Conservation (phyloP, 371 early-diverging fungal genomes). For the Blyttiomyces sp. region DNA sequence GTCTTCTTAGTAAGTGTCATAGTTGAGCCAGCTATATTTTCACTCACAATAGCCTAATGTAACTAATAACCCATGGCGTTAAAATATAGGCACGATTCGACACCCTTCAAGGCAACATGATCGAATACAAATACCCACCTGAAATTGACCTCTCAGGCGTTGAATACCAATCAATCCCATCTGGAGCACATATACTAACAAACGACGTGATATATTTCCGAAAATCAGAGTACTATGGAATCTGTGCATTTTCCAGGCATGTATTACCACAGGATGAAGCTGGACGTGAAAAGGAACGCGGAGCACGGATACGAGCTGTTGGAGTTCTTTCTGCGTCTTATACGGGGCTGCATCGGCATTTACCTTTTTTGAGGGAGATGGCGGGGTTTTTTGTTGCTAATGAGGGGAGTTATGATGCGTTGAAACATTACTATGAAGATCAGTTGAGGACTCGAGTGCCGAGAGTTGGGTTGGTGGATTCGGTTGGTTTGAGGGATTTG, state of each 20-base stretch:
- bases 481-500: conserved; percentile 8
- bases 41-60: too few species aligned
- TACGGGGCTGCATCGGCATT: conserved; percentile 18
- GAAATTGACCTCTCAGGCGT: conserved; percentile 11
- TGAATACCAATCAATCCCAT: conserved; percentile 17
- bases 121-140: conserved; percentile 17
- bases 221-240: conserved; percentile 2
- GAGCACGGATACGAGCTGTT: conserved; percentile 12
- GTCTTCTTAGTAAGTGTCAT: too few species aligned
- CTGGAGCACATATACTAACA: conserved; percentile 13
- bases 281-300: conserved; percentile 13
- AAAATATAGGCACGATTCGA: too few species aligned
- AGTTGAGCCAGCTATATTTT: too few species aligned
- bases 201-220: conserved; percentile 17
- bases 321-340: conserved; percentile 9
- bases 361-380: conserved; percentile 15
- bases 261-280: neutral
- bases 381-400: conserved; percentile 9
- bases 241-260: conserved; percentile 10
- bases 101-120: conserved; percentile 18
- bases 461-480: conserved; percentile 10
- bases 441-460: neutral
- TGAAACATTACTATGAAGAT: conserved; percentile 11
- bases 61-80: too few species aligned
- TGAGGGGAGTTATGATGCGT: conserved; percentile 8